Evolutionary conservation across 495 filamentous ascomycete species (phyloP).

Genomic region (Podospora tetraspora): DNA sequence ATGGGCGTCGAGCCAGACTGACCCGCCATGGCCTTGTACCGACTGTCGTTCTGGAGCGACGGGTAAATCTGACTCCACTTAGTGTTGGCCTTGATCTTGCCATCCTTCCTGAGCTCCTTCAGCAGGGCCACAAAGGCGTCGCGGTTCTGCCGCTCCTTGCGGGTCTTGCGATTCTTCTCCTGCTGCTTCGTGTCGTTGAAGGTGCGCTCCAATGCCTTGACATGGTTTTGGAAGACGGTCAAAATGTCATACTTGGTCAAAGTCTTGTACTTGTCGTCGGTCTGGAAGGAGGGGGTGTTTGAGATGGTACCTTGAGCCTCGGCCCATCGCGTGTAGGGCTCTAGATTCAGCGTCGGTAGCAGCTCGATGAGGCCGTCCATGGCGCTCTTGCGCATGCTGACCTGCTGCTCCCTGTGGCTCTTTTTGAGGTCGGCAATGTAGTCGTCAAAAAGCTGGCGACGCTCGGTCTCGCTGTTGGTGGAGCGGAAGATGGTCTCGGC

Average conservation of each 20-base stretch:
- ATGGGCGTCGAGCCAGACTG: constrained; percentile 84
- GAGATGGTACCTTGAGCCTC: constrained; percentile 81
- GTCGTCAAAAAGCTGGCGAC: constrained; percentile 89
- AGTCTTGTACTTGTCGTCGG: constrained; percentile 81
- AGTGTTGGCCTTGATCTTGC: constrained; percentile 82
- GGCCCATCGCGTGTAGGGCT: constrained; percentile 93
- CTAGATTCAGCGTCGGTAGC: constrained; percentile 76
- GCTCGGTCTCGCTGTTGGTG: constrained; percentile 80
- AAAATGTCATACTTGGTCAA: constrained; percentile 87
- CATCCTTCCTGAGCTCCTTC: constrained; percentile 62
- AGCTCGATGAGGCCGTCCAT: constrained; percentile 79
- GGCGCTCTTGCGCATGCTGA: constrained; percentile 66
- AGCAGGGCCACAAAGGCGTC: constrained; percentile 74
- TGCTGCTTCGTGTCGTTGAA: constrained; percentile 87
- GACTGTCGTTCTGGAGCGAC: constrained; percentile 70
- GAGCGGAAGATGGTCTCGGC: constrained; percentile 92
- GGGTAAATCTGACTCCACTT: constrained; percentile 86
- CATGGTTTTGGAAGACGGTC: constrained; percentile 89
- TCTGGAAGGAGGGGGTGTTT: constrained; percentile 71
- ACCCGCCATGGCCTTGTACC: constrained; percentile 80
- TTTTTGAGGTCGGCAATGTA: constrained; percentile 83
- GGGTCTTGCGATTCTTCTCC: constrained; percentile 70
- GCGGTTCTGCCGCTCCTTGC: constrained; percentile 78
- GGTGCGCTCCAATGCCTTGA: constrained; percentile 81
- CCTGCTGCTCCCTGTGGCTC: constrained; percentile 67